phyloP scores from a whole-genome alignment of 2,329 filamentous ascomycete genomes.

The Verticillium nubilum region DNA sequence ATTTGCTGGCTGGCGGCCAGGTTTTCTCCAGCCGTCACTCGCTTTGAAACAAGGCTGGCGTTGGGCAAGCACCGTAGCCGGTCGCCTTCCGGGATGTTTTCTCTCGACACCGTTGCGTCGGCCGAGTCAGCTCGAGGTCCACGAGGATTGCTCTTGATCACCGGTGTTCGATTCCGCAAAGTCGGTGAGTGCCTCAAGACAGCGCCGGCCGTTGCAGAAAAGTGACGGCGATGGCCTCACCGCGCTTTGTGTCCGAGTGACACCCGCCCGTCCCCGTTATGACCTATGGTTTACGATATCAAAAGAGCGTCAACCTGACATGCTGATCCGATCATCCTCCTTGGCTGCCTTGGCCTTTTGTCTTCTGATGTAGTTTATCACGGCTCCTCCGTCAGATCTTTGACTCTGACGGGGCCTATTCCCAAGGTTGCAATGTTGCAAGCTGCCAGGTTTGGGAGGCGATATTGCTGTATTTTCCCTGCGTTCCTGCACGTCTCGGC shows the following conservation, averaged over 20 bases:
- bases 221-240: not conserved
- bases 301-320: not conserved
- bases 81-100: not conserved
- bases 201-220: not conserved
- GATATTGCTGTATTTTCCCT: not conserved
- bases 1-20: not conserved
- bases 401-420: no score
- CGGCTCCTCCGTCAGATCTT: not conserved
- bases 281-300: not conserved
- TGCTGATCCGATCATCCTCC: not conserved
- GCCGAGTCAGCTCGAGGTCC: not conserved
- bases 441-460: not conserved
- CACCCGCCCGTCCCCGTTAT: not conserved
- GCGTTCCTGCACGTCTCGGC: not conserved
- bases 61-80: not conserved
- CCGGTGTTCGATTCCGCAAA: not conserved
- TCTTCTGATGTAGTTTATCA: not conserved
- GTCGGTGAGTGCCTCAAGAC: not conserved
- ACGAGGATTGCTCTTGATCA: not conserved
- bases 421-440: no score
- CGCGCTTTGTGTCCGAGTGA: not conserved
- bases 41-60: not conserved
- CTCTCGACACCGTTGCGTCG: not conserved
- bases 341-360: not conserved
- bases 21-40: not conserved